Conservation (phyloP, 2,329 filamentous ascomycete species). For the Fusarium sarcochroum region DNA sequence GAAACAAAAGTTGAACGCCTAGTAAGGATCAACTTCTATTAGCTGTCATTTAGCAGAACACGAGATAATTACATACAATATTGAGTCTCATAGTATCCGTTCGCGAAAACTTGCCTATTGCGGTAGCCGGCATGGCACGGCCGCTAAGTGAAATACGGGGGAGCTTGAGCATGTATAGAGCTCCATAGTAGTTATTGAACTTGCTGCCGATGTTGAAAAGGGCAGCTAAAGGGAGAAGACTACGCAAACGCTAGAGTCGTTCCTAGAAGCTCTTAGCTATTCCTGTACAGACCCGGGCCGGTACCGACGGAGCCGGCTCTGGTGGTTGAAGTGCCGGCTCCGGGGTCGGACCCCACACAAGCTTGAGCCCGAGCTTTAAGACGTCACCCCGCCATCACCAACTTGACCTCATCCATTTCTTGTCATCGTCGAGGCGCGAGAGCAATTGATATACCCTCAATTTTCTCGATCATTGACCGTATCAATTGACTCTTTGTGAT, state of each 20-base stretch:
- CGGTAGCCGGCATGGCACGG: neutral
- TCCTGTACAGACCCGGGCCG: slow-evolving; percentile 7
- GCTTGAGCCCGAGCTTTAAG: slow-evolving; percentile 34
- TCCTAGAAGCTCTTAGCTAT: too few species aligned
- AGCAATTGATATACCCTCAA: slow-evolving; percentile 1
- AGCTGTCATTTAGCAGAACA: slow-evolving; percentile 1
- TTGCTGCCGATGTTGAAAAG: neutral
- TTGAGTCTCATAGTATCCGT: neutral
- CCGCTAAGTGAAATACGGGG: slow-evolving; percentile 5
- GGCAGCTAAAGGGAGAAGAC: neutral
- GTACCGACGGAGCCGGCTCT: slow-evolving; percentile 32
- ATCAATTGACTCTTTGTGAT: neutral
- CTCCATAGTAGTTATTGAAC: neutral
- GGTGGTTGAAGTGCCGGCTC: slow-evolving; percentile 39
- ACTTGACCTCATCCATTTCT: slow-evolving; percentile 10
- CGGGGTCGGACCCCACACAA: slow-evolving; percentile 44
- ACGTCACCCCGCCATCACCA: slow-evolving; percentile 47
- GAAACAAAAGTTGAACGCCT: slow-evolving; percentile 24
- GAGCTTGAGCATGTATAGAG: slow-evolving; percentile 2
- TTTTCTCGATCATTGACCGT: neutral
- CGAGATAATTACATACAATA: neutral
- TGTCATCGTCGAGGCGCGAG: slow-evolving; percentile 6
- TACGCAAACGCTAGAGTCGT: neutral
- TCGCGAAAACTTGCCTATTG: slow-evolving; percentile 24
- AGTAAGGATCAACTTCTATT: slow-evolving; percentile 19